These are phyloP conservation scores for Flaveria sonorensis DNA, from an alignment of 129 eudicot genomes.

Conservation along the genomic window DNA sequence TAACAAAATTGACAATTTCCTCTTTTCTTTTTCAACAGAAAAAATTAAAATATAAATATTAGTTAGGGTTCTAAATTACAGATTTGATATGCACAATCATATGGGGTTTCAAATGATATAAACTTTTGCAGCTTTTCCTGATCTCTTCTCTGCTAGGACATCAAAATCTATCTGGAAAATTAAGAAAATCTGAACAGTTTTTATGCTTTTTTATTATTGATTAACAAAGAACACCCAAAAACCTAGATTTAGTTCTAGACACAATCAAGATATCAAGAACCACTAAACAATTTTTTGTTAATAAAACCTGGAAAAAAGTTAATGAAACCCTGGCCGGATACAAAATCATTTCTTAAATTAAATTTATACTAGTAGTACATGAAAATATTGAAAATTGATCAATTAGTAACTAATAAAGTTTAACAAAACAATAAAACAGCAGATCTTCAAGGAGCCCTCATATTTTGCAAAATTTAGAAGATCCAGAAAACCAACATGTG, in stretches of 20 bases:
- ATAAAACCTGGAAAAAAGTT: not conserved
- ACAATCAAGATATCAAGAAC: conserved; percentile 16
- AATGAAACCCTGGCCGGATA: not conserved
- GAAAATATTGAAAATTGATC: not conserved
- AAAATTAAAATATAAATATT: conserved; percentile 11
- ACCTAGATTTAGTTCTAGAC: conserved; percentile 4
- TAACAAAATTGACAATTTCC: not conserved
- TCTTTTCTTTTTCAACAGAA: not conserved
- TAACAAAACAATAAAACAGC: not conserved
- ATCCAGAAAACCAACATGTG: not conserved
- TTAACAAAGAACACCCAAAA: not conserved
- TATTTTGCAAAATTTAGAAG: not conserved
- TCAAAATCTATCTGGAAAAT: conserved; percentile 24
- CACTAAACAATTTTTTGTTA: not conserved
- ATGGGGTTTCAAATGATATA: conserved; percentile 38
- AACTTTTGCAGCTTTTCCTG: conserved; percentile 32
- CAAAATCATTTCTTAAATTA: conserved; percentile 7
- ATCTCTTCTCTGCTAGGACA: conserved; percentile 26
- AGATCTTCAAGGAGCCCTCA: conserved; percentile 26
- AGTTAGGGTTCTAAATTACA: conserved; percentile 28
- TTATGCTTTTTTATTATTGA: not conserved
- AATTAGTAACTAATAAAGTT: not conserved
- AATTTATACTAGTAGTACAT: not conserved
- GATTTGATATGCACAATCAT: conserved; percentile 7
- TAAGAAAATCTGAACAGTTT: conserved; percentile 29